Conservation (phyloP, 1,284 basidiomycete species). For the Exsudoporus floridanus region DNA sequence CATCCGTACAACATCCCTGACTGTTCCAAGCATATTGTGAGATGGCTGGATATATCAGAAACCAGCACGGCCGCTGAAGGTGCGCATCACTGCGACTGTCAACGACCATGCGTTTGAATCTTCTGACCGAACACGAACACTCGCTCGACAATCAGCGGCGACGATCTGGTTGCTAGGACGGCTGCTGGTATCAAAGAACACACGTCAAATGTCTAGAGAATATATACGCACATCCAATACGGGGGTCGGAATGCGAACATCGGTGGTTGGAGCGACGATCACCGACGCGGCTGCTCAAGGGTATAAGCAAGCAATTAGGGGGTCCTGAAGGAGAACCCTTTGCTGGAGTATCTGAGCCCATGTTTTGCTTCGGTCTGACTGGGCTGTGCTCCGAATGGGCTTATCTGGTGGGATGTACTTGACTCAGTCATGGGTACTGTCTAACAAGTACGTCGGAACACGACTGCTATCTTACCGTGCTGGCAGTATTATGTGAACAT, state of each 20-base stretch:
- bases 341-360: neutral
- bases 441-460: no score
- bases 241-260: neutral
- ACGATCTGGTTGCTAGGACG: neutral
- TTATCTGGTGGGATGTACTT: neutral
- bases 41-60: no score
- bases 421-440: neutral
- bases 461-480: neutral
- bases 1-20: no score
- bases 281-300: neutral
- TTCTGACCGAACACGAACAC: neutral
- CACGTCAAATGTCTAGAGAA: neutral
- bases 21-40: no score
- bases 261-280: neutral
- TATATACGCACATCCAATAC: neutral
- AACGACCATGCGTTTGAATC: neutral
- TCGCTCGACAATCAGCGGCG: neutral
- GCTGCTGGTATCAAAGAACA: neutral
- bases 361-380: neutral
- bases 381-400: neutral
- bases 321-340: neutral
- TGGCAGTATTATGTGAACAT: neutral
- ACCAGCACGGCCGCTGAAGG: no score
- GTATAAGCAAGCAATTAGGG: neutral
- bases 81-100: neutral